Evolutionary conservation across 2,329 filamentous ascomycete genomes (phyloP).

Genomic region (Cladosporium halotolerans): DNA sequence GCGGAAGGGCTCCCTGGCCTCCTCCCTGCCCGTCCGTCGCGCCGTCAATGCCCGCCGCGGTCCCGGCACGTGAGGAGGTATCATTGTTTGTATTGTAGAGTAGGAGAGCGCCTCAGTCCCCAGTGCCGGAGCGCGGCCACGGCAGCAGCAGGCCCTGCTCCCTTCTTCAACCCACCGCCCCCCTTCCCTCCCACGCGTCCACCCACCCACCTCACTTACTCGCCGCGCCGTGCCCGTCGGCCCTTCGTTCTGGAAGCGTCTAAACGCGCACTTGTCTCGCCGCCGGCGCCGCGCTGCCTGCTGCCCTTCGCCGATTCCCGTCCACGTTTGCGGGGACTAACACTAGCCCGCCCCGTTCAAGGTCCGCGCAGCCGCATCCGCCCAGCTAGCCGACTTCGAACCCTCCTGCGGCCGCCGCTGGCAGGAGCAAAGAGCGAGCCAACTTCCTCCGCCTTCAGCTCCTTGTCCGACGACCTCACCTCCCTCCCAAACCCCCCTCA

Average conservation of each 20-base stretch:
- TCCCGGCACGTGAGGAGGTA: too few relatives aligned
- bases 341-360: not conserved
- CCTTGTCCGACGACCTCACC: slow-evolving; percentile 6
- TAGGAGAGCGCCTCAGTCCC: too few relatives aligned
- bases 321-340: not conserved
- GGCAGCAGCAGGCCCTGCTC: too few relatives aligned
- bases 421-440: slow-evolving; percentile 1
- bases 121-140: too few relatives aligned
- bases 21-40: too few relatives aligned
- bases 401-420: not conserved
- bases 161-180: too few relatives aligned
- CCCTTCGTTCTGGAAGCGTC: slow-evolving; percentile 7
- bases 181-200: too few relatives aligned
- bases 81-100: too few relatives aligned
- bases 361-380: slow-evolving; percentile 5
- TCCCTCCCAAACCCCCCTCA: slow-evolving; percentile 2
- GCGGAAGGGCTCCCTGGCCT: too few relatives aligned
- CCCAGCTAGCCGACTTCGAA: slow-evolving; percentile 2
- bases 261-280: not conserved
- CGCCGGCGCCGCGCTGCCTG: not conserved
- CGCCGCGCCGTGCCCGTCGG: not conserved
- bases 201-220: too few relatives aligned
- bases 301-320: not conserved
- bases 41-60: too few relatives aligned
- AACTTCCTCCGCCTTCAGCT: slow-evolving; percentile 3